These are phyloP conservation scores for Neonectria punicea DNA, from an alignment of 2,329 filamentous ascomycete genomes.

Conservation along the genomic window DNA sequence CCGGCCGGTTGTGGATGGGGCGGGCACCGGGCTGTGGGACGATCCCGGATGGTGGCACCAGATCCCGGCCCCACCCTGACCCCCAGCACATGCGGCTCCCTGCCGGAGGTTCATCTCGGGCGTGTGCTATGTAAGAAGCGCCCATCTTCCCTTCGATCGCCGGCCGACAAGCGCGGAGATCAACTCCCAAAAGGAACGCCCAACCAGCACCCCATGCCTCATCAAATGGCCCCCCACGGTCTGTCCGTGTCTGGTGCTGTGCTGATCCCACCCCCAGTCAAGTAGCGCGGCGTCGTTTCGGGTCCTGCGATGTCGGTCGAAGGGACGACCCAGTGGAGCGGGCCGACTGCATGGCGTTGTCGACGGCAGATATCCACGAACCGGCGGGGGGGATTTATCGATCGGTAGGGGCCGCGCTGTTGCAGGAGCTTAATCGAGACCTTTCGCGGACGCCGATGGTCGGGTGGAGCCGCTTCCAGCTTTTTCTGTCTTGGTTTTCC, in stretches of 20 bases:
- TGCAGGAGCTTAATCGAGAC: conserved; percentile 17
- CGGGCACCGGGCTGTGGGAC: conserved; percentile 17
- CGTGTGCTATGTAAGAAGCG: neutral
- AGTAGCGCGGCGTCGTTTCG: neutral
- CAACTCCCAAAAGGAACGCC: neutral
- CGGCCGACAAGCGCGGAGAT: conserved; percentile 3
- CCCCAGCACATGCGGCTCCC: conserved; percentile 17
- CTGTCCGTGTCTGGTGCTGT: neutral
- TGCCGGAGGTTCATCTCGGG: conserved; percentile 12
- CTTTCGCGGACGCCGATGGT: conserved; percentile 7
- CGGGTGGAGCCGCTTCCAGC: conserved; percentile 5
- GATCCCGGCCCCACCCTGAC: conserved; percentile 13
- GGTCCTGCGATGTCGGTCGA: conserved; percentile 3
- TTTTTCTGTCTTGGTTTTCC: neutral
- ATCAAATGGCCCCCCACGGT: neutral
- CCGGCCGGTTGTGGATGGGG: conserved; percentile 5
- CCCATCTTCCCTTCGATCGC: neutral
- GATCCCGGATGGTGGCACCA: conserved; percentile 10
- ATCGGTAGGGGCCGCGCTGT: conserved; percentile 12
- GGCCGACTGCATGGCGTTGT: conserved; percentile 22
- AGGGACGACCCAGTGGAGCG: conserved; percentile 4
- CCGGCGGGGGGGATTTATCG: conserved; percentile 15
- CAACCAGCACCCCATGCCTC: neutral
- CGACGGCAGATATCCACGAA: conserved; percentile 22
- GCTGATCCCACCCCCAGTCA: neutral